A percentile compares a stretch with the other conserved stretches of the same genome.
These are phyloP conservation scores for Ceratocystis destructans DNA, from an alignment of 2,329 filamentous ascomycete species.

Conservation along the genomic window DNA sequence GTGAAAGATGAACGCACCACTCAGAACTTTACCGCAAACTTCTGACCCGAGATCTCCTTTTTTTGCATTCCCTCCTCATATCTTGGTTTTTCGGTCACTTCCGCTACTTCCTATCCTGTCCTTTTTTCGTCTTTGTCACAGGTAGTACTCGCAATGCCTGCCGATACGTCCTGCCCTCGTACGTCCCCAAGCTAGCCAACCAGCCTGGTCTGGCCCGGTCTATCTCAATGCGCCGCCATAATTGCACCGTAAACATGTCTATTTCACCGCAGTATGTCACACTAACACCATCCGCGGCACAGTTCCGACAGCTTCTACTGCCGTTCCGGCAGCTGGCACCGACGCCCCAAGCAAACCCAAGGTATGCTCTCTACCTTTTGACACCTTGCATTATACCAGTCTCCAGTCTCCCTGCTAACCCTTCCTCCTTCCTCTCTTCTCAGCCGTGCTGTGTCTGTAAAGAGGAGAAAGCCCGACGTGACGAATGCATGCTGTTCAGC, in stretches of 20 bases:
- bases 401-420: neutral
- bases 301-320: constrained; percentile 26
- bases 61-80: no score
- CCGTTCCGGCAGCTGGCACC: constrained; percentile 32
- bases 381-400: no score
- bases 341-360: constrained; percentile 18
- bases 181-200: neutral
- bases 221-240: neutral
- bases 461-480: constrained; percentile 77
- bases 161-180: neutral
- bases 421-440: neutral
- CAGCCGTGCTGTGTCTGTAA: constrained; percentile 99
- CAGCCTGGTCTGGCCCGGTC: neutral
- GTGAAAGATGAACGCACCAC: no score
- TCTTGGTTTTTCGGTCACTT: no score
- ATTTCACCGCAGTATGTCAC: neutral
- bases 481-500: constrained; percentile 99
- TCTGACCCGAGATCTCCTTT: no score
- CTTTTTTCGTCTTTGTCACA: neutral
- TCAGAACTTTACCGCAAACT: no score
- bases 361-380: constrained; percentile 8
- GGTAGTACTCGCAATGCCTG: neutral
- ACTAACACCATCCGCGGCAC: neutral
- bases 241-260: neutral
- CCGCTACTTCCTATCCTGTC: no score